Evolutionary conservation across 768 basidiomycete genomes (phyloP), one percentile per base, ranked within the genome.

Genomic region (Saitozyma podzolica): DNA sequence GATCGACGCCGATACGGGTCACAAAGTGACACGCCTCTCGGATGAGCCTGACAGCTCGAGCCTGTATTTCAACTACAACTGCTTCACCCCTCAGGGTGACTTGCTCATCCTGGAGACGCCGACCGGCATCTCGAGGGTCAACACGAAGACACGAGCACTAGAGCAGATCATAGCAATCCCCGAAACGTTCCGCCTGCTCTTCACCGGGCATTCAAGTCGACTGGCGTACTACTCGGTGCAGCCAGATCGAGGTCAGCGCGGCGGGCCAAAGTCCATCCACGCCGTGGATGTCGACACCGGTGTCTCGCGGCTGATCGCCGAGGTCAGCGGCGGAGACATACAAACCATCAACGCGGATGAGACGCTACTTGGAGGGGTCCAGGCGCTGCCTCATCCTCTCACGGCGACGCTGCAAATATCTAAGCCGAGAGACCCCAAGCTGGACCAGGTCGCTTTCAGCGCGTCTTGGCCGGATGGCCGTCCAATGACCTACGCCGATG

Each of bases 401-500:
- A 29, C 29, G 29, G 29, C 29, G 2, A 29, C 29, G 29, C 29
- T 29, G 29, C 29, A 29, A 5, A 29, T 29, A 29, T 29, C 29
- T 5, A 29, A 29, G 29, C 40, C 59, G 20, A 57, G 66, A 8
- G 66, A 63, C 51, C 59, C 59, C 0, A 29, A 51, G 17, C 57
- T 56, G 16, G 66, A 68, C 49, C 66, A 68, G 42, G 59, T 61
- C 29, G 57, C 57, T 13, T 68, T 64, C 47, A 43, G 43, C 39
- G 63, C 66, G 8, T 58, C 57, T 40, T 64, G 63, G 62, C 60
- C 66, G 2, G 66, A 68, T 62, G 63, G 66, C 1, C 57, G 59
- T 40, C 63, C 63, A 8, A 68, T 68, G 66, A 52, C 63, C n/a
- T 64, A 64, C 53, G 62, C 62, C n/a, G 66, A 68, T 58, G 66